Evolutionary conservation across 2,329 filamentous ascomycete species (phyloP).

Genomic region (Thielaviopsis euricoi): DNA sequence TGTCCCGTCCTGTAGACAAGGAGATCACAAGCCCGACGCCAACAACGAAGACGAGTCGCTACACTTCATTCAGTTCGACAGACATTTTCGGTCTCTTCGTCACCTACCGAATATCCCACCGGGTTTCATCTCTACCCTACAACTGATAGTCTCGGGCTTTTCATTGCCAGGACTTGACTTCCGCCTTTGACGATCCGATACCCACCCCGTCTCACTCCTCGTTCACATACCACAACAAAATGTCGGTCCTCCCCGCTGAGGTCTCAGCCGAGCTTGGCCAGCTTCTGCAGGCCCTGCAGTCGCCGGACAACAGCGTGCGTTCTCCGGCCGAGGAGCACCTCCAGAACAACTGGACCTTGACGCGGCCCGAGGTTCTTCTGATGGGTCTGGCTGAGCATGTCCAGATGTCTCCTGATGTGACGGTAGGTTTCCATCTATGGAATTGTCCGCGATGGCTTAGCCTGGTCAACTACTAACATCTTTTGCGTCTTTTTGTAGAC

Average conservation of each 20-base stretch:
- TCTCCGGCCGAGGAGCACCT: conserved; percentile 80
- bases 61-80: too few species aligned
- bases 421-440: conserved; percentile 30
- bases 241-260: conserved; percentile 78
- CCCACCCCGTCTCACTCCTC: background rate
- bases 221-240: conserved; percentile 19
- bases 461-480: background rate
- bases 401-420: conserved; percentile 54
- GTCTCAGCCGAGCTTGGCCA: conserved; percentile 70
- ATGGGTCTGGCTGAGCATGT: conserved; percentile 93
- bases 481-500: conserved; percentile 36
- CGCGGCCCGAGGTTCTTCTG: conserved; percentile 70
- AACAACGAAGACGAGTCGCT: too few species aligned
- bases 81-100: too few species aligned
- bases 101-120: background rate
- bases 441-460: background rate
- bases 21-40: too few species aligned
- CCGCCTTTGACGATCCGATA: background rate
- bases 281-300: conserved; percentile 78
- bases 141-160: too few species aligned
- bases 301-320: conserved; percentile 72
- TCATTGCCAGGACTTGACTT: too few species aligned
- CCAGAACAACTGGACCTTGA: conserved; percentile 73
- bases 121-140: too few species aligned
- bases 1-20: background rate